Base-by-base conservation (phyloP, 495 filamentous ascomycete genomes). In the Sordaria brevicollis region DNA sequence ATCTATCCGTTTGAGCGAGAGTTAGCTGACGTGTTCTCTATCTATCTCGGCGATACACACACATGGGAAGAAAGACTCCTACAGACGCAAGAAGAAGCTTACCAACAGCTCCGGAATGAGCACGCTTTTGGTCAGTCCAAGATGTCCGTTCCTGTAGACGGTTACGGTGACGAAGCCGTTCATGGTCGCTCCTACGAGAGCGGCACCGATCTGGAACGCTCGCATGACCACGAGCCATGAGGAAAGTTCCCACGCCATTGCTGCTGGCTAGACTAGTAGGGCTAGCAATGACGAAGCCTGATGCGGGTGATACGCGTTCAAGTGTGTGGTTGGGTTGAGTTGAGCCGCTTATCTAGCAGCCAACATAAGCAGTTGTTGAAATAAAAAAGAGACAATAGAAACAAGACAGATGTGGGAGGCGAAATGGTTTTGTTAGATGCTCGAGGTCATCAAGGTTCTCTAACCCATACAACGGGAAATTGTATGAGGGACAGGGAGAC, bases 101-200 rank as follows among this genome's bases (percentile, higher is more conserved):
- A 83, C 80, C 75, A 83, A 67, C 71, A 81, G 35, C 72, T 81
- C 78, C 39, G 82, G 70, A 8, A 73, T 67, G 29, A 76, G 66
- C 75, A 81, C 78, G 31, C 68, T 69, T 3, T 71, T 41, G 7
- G 80, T 72, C 4, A 79, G 68, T 11, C 77, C 75, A 2, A 77
- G 70, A 0, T 69, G 49, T 31, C 49, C 67, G 9, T 76, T 72
- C 25, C 5, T 19, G 65, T 77, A 73, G 36, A 82, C 76, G 25
- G 71, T 71, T 25, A 75, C 74, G 3, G 81, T 72, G 35, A 81
- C 62, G 70, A 80, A 82, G 33, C 80, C 79, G 62, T 84, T 82
- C 67, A 80, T 70, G 21, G 67, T 72, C 21, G 72, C 71, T 15
- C 74, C 76, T 1, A 73, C 66, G 15, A 82, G 69, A 25, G 76